phyloP scores from a whole-genome alignment of 108 stramenopile genomes.

The Pseudonitzschia pungens region DNA sequence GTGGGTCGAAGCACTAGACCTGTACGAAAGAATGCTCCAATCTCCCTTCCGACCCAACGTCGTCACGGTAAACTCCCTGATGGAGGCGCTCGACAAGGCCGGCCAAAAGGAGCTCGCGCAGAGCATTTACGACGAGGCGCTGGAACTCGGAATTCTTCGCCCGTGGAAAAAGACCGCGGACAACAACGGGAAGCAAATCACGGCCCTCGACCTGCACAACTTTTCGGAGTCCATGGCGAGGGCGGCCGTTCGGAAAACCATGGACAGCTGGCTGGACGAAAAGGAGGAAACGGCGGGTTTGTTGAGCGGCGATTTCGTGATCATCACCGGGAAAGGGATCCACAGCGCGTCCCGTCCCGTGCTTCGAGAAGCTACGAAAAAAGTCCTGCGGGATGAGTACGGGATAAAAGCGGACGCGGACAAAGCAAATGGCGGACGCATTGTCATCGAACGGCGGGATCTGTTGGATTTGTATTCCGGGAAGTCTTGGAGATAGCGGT shows the following conservation, averaged over 20 bases:
- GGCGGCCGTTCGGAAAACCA: conserved; percentile 60
- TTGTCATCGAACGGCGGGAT: conserved; percentile 30
- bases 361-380: conserved; percentile 32
- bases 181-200: conserved; percentile 15
- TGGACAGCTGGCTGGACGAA: conserved; percentile 39
- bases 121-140: conserved; percentile 57
- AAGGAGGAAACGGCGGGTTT: conserved; percentile 7
- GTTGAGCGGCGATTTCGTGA: conserved; percentile 41
- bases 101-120: conserved; percentile 66
- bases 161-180: conserved; percentile 36
- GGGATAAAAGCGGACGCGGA: conserved; percentile 43
- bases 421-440: conserved; percentile 47
- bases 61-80: conserved; percentile 60
- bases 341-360: conserved; percentile 50
- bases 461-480: conserved; percentile 37
- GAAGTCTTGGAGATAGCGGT: conserved; percentile 22
- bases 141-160: conserved; percentile 43
- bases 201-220: conserved; percentile 59
- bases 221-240: conserved; percentile 67
- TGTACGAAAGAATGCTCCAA: conserved; percentile 60
- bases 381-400: conserved; percentile 48
- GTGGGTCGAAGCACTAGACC: conserved; percentile 75
- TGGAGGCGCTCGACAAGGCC: conserved; percentile 67
- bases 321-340: conserved; percentile 67
- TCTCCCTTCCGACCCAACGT: conserved; percentile 51